Base-by-base conservation (phyloP, 2,329 filamentous ascomycete genomes). In the Sporothrix schenckii region DNA sequence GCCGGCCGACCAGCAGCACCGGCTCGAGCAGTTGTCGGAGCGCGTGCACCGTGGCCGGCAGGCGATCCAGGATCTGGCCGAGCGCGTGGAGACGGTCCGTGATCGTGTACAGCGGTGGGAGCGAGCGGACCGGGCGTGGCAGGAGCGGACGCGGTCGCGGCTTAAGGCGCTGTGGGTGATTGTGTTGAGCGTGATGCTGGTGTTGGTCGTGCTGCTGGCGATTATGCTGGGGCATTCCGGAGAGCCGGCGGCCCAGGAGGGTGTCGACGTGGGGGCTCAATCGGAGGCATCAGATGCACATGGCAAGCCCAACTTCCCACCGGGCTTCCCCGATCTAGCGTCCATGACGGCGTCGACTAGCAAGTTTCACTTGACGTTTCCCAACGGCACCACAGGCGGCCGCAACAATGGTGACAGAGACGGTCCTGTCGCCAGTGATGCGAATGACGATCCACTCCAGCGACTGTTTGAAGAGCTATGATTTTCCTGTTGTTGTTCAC, bases 101-200 rank as follows among this genome's bases (percentile, higher is more conserved):
- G 80, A 84, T 69, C 84, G 87, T 9, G 87, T 94, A 16, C 89
- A 91, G 76, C 81, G 82, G 39, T 92, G 90, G 85, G 89, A 92
- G 77, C 83, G 83, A 70, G 84, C 86, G 1, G 91, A 93, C 78
- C 83, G 81, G 63, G 87, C 88, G 75, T 90, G 89, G 84, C 87
- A 91, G 79, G 88, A 91, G 75, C 87, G 83, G 75, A 91, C 88
- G n/a, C 82, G 88, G 72, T 83, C 81, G 76, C 84, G 89, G 66
- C 80, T 92, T 72, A 87, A 86, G 74, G 83, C 86, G 24, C 80
- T 91, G 61, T 92, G 89, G 88, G 83, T 87, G 52, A 82, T 88
- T 72, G 85, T 85, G 72, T 85, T 81, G 27, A 77, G 82, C 10
- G 71, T 85, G 47, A 77, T 81, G 4, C 81, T 90, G 49, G 74